Evolutionary conservation across 1,139 yeast genomes (phyloP), one percentile per base, ranked within the genome.

Genomic region (Casaregolazyma suthepensis): DNA sequence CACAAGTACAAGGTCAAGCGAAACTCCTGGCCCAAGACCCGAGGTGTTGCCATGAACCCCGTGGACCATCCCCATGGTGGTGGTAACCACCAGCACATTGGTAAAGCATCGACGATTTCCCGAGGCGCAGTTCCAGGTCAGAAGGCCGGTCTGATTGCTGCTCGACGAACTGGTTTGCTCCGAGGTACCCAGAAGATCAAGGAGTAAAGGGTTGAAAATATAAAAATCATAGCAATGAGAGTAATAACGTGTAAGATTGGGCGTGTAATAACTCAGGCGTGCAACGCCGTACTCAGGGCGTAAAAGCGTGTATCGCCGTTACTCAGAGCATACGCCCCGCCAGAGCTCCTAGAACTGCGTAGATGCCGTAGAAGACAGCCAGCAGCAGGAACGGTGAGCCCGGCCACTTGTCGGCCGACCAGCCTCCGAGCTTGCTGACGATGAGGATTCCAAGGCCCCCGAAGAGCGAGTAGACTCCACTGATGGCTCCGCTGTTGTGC

Each of bases 31-130:
- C 97, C 97, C 80, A 89, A 87, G 87, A 91, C 97, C 75, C 89
- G 97, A 83, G 98, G 97, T 90, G 97, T 90, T 77, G 96, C 96
- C 77, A 90, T 90, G 96, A 85, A 90, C 83, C 98, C 98, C 79
- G 98, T 91, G 76, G 98, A 91, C 78, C 98, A 91, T 83, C 98
- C 98, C 77, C 98, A 91, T 79, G 99, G 99, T 87, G 99, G 99
- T 91, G 99, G 99, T 93, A 93, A 93, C 97, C 99, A 93, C 82
- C 99, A 93, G 85, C 99, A 93, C 79, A 93, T 93, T 85, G 98
- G 99, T 91, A 93, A 93, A 87, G 99, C 99, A 75, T 93, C 99
- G 73, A 93, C 99, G 75, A 93, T 93, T 74, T 86, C 96, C 70
- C 90, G 99, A 87, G 96, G 96, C 79, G 98, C 99, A 71, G 99